These are phyloP conservation scores for Candida neerlandica DNA, from an alignment of 1,139 yeast genomes.

Conservation along the genomic window DNA sequence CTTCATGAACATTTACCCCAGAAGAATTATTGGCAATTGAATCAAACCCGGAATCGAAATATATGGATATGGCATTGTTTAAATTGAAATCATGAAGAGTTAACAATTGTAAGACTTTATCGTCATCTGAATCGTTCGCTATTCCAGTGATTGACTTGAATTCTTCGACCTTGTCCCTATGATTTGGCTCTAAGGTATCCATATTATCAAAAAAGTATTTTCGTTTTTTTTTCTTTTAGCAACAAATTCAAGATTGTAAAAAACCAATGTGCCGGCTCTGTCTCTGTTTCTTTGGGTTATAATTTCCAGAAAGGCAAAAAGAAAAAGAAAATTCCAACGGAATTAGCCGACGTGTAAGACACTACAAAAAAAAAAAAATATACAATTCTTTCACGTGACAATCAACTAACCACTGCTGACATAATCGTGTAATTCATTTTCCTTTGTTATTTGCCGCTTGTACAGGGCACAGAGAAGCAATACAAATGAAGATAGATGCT, in stretches of 20 bases:
- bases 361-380: background rate
- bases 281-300: background rate
- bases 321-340: background rate
- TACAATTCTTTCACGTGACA: background rate
- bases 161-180: slow-evolving; percentile 27
- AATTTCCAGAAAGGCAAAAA: slow-evolving; percentile 1
- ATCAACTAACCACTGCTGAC: background rate
- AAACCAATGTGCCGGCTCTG: background rate
- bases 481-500: background rate
- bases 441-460: too few relatives aligned
- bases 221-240: background rate
- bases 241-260: background rate
- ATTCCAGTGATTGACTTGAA: slow-evolving; percentile 51
- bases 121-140: slow-evolving; percentile 25
- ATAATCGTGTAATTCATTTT: background rate
- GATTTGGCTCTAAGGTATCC: slow-evolving; percentile 9
- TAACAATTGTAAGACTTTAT: slow-evolving; percentile 39
- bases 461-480: too few relatives aligned
- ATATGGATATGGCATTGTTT: slow-evolving; percentile 52
- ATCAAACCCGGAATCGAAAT: slow-evolving; percentile 53
- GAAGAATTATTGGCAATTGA: slow-evolving; percentile 21
- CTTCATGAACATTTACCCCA: slow-evolving; percentile 18
- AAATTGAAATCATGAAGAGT: slow-evolving; percentile 49
- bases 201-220: background rate
- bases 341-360: background rate